phyloP scores from a whole-genome alignment of 2,329 filamentous ascomycete species.

The Simplicillium aogashimaense region DNA sequence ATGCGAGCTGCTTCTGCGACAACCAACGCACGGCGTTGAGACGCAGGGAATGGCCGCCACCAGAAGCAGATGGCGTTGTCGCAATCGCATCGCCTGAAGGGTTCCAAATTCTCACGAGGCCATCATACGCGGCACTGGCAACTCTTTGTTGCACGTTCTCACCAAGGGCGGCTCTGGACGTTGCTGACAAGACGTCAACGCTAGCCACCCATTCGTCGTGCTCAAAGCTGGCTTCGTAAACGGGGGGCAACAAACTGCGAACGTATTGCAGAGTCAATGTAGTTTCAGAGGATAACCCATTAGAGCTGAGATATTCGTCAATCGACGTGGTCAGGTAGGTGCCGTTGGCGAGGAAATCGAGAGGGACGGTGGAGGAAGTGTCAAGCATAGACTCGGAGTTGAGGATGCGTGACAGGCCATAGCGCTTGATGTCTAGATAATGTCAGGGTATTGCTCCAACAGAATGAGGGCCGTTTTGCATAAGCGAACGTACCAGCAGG shows the following conservation, averaged over 20 bases:
- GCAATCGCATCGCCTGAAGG: constrained; percentile 77
- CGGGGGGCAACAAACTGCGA: constrained; percentile 77
- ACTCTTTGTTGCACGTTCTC: constrained; percentile 41
- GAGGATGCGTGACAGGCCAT: constrained; percentile 60
- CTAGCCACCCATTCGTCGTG: constrained; percentile 95
- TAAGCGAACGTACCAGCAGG: constrained; percentile 37
- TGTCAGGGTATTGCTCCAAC: constrained; percentile 2
- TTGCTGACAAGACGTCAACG: constrained; percentile 68
- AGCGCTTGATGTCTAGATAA: constrained; percentile 52
- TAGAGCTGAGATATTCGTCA: constrained; percentile 77
- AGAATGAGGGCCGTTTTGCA: constrained; percentile 8
- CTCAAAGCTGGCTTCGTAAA: constrained; percentile 85
- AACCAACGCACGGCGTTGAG: constrained; percentile 80
- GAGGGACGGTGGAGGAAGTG: constrained; percentile 57
- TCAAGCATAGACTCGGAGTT: constrained; percentile 65
- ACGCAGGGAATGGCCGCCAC: constrained; percentile 65
- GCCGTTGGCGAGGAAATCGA: constrained; percentile 95
- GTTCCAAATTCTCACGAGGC: constrained; percentile 81
- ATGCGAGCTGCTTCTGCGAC: constrained; percentile 67
- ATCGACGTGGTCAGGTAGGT: constrained; percentile 82
- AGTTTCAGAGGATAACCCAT: constrained; percentile 82
- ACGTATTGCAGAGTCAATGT: constrained; percentile 89
- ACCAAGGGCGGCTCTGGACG: constrained; percentile 42
- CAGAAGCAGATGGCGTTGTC: constrained; percentile 55
- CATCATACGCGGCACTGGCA: constrained; percentile 90